phyloP scores from a whole-genome alignment of 257 asterid genomes.

The Rhazya stricta region DNA sequence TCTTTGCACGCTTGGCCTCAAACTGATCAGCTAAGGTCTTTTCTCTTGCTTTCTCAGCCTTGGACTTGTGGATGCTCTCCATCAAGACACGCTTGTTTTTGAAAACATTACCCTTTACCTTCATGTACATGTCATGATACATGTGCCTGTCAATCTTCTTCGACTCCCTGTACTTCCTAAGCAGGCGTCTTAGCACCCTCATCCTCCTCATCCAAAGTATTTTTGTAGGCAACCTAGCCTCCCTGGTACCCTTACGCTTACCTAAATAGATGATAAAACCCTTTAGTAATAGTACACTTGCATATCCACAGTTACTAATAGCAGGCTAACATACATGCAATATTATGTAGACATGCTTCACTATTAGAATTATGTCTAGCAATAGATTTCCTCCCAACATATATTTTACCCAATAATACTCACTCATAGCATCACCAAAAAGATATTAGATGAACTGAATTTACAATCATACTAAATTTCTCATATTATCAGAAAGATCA shows the following conservation, averaged over 20 bases:
- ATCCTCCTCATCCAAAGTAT: constrained; percentile 95
- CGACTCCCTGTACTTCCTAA: constrained; percentile 83
- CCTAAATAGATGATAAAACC: constrained; percentile 29
- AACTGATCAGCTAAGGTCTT: constrained; percentile 88
- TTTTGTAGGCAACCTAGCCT: constrained; percentile 93
- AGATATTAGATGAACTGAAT: too few relatives aligned
- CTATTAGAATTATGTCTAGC: neutral
- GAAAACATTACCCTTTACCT: constrained; percentile 95
- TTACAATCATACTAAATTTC: neutral
- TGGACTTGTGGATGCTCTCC: constrained; percentile 93
- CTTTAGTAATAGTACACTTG: neutral
- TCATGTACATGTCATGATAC: constrained; percentile 99
- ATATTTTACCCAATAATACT: neutral
- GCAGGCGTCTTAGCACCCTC: constrained; percentile 88
- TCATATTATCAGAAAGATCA: too few relatives aligned
- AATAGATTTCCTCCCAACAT: too few relatives aligned
- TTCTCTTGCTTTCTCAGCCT: constrained; percentile 99
- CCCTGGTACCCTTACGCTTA: constrained; percentile 97
- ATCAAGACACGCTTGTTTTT: constrained; percentile 93
- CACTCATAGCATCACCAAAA: neutral
- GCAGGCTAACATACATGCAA: neutral
- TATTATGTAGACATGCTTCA: neutral
- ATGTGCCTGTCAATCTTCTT: constrained; percentile 95
- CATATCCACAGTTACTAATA: neutral
- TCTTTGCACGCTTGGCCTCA: constrained; percentile 96